Percentiles rank a stretch among this genome's conserved stretches.
Conservation (phyloP, 148 eudicot species). For the Nepenthes gracilis region DNA sequence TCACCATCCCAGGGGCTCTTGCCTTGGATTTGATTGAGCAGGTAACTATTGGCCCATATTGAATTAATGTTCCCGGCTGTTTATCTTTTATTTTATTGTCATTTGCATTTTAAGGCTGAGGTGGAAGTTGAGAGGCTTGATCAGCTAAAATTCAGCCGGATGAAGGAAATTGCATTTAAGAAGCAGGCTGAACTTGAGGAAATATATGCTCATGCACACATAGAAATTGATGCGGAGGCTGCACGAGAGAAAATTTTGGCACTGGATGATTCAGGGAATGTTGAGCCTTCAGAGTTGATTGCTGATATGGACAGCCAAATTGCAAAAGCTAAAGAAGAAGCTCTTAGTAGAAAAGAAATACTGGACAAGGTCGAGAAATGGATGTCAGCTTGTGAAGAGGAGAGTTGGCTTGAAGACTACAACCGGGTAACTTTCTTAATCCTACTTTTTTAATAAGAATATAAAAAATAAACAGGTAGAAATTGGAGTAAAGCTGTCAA, state of each 20-base stretch:
- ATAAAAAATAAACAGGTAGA: too few species aligned
- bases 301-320: constrained; percentile 97
- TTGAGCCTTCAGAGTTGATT: constrained; percentile 86
- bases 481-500: too few species aligned
- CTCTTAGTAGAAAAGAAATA: constrained; percentile 84
- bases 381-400: constrained; percentile 99
- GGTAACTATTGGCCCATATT: constrained; percentile 25
- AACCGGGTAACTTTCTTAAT: constrained; percentile 45
- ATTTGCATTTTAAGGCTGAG: constrained; percentile 51
- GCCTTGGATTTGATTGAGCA: constrained; percentile 88
- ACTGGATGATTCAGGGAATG: constrained; percentile 79
- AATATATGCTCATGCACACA: constrained; percentile 82
- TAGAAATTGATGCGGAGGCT: constrained; percentile 85
- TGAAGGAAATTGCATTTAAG: constrained; percentile 99
- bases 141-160: constrained; percentile 82
- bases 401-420: constrained; percentile 99
- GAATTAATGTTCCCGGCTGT: not conserved
- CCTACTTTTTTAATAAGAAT: not conserved
- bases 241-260: constrained; percentile 73
- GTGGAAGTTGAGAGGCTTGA: constrained; percentile 97
- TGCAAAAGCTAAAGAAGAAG: constrained; percentile 84
- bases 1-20: constrained; percentile 78
- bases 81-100: not conserved
- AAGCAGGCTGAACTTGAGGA: constrained; percentile 91
- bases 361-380: constrained; percentile 98